A percentile compares a stretch with the other conserved stretches of the same genome.
phyloP scores from a whole-genome alignment of 2,329 filamentous ascomycete genomes.

The Fusarium sarcochroum region DNA sequence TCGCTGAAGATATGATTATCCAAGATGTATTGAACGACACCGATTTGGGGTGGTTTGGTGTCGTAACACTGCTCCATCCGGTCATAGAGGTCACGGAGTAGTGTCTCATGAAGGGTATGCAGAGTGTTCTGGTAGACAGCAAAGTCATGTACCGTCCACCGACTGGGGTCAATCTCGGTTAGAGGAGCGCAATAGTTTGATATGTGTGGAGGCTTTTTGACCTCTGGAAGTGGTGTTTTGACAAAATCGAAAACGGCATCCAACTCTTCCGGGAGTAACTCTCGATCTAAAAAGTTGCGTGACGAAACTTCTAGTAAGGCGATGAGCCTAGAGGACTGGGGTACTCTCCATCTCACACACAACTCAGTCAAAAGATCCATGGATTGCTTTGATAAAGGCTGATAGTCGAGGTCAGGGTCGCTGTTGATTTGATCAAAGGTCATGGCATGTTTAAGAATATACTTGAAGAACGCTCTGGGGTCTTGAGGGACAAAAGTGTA shows the following conservation, averaged over 20 bases:
- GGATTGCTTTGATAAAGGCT: constrained; percentile 80
- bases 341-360: constrained; percentile 89
- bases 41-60: constrained; percentile 85
- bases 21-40: constrained; percentile 83
- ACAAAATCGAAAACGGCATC: constrained; percentile 86
- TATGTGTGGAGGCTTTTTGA: constrained; percentile 73
- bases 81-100: constrained; percentile 89
- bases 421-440: constrained; percentile 72
- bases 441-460: constrained; percentile 83
- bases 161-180: constrained; percentile 68
- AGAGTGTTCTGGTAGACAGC: constrained; percentile 82
- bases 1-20: constrained; percentile 87
- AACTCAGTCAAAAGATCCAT: constrained; percentile 88
- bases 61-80: constrained; percentile 92
- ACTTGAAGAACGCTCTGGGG: constrained; percentile 84
- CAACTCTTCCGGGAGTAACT: constrained; percentile 84
- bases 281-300: constrained; percentile 87
- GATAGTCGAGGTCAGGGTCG: constrained; percentile 63
- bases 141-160: constrained; percentile 79
- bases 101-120: constrained; percentile 80
- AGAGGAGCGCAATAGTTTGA: constrained; percentile 66
- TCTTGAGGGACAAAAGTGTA: constrained; percentile 94
- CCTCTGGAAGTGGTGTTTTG: constrained; percentile 78
- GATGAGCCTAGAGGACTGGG: constrained; percentile 83
- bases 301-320: constrained; percentile 87